Base-by-base conservation (phyloP, 2,329 filamentous ascomycete species). In the Plenodomus lindquistii region DNA sequence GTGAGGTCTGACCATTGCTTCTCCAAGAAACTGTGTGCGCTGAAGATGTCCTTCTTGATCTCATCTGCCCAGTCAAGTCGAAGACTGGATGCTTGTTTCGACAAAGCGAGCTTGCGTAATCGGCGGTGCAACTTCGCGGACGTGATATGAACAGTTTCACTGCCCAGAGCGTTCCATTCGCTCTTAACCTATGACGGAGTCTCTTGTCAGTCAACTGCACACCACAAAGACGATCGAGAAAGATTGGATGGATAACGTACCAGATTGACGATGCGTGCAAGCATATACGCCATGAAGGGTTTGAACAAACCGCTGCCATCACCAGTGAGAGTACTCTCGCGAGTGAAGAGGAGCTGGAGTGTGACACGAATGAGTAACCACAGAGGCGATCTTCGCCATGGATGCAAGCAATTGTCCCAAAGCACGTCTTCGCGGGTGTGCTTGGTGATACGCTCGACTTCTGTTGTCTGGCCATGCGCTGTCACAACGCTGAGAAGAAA, bases 281-380 rank as follows among this genome's bases (percentile, higher is more conserved):
- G 71, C 54, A 81, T 67, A 17, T 73, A 78, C 0, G 77, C 38
- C 75, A 84, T 81, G 53, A 80, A 79, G 0, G 59, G 49, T 48
- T 85, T 85, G 66, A 83, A 85, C 47, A 44, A 8, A 6, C 37
- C 34, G 2, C 50, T 20, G 0, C 18, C n/a, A 17, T 39, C 16
- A 1, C 22, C 37, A 1, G 2, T 20, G 1, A 38, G 29, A 4
- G 18, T 17, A 64, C 39, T 2, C 56, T 49, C 70, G 73, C 62
- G 57, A 7, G 40, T 11, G 36, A 67, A 61, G 2, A 52, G 43
- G 1, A 69, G 61, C 42, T 85, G 81, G 2, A 83, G 50, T 0
- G 73, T 62, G 0, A 83, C 80, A 0, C 82, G 78, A 2, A 85
- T 45, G 0, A 84, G 67, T 0, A 85, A 68, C 81, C 81, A 86